phyloP scores from a whole-genome alignment of 1,284 basidiomycete species.

The Melampsora larici-populina region DNA sequence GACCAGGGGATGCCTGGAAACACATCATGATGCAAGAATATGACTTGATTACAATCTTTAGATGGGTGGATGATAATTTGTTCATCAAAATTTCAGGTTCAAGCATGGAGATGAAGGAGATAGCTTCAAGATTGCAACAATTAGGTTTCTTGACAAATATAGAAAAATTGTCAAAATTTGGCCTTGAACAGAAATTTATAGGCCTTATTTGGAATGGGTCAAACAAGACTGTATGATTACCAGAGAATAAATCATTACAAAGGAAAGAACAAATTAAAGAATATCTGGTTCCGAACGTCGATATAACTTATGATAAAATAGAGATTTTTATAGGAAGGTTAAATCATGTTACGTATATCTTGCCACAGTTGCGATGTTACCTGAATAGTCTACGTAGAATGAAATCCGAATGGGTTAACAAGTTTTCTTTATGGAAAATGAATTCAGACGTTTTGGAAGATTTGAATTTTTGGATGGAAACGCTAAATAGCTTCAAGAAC shows the following conservation, averaged over 20 bases:
- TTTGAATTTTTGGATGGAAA: not conserved
- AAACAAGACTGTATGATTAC: not conserved
- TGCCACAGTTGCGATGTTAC: conserved; percentile 1
- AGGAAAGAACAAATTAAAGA: not conserved
- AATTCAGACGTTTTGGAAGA: not conserved
- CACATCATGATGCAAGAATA: no score
- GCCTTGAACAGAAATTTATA: not conserved
- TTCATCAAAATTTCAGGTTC: not conserved
- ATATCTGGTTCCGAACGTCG: not conserved
- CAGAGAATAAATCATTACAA: not conserved
- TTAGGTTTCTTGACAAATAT: not conserved
- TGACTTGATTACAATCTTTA: no score
- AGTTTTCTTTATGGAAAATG: not conserved
- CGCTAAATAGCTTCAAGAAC: not conserved
- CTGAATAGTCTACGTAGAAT: not conserved
- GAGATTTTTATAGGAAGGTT: conserved; percentile 4
- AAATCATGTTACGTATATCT: not conserved
- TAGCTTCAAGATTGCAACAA: not conserved
- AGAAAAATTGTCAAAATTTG: not conserved
- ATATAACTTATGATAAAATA: not conserved
- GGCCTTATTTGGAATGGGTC: not conserved
- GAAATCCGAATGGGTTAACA: not conserved
- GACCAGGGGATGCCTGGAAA: no score
- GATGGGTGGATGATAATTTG: no score
- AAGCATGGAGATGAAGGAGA: no score